These are phyloP conservation scores for Coniochaeta sp. DNA, from an alignment of 2,329 filamentous ascomycete genomes.

Conservation along the genomic window DNA sequence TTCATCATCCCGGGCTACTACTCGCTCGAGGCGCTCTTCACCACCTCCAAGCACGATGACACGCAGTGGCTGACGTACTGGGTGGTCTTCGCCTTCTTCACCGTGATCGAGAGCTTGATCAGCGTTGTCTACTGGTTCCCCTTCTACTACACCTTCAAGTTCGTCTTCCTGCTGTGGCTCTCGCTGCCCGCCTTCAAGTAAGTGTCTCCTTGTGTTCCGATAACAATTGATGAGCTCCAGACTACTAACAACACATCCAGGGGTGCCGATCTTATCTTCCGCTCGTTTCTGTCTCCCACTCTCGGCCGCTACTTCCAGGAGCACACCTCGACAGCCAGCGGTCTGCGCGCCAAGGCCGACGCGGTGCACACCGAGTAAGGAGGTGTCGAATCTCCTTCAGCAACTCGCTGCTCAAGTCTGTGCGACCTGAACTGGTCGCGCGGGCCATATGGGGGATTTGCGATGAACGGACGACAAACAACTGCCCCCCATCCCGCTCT, in stretches of 20 bases:
- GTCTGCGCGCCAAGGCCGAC: conserved; percentile 84
- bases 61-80: conserved; percentile 85
- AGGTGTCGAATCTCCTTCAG: neutral
- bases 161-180: conserved; percentile 95
- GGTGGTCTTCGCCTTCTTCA: conserved; percentile 79
- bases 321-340: conserved; percentile 67
- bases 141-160: conserved; percentile 99
- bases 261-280: conserved; percentile 94
- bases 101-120: conserved; percentile 73
- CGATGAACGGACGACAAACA: neutral
- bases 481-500: neutral
- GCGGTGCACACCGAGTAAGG: conserved; percentile 64
- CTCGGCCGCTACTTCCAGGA: conserved; percentile 83
- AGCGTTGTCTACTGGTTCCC: conserved; percentile 91
- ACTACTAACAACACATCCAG: conserved; percentile 38
- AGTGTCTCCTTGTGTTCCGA: conserved; percentile 24
- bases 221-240: conserved; percentile 5
- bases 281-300: conserved; percentile 86
- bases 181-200: conserved; percentile 91
- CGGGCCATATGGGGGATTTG: neutral
- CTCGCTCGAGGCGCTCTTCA: conserved; percentile 72
- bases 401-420: neutral
- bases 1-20: conserved; percentile 82
- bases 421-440: neutral
- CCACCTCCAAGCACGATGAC: conserved; percentile 63